Conservation (phyloP, 208 protist genomes). For the Strigomonas culicis region DNA sequence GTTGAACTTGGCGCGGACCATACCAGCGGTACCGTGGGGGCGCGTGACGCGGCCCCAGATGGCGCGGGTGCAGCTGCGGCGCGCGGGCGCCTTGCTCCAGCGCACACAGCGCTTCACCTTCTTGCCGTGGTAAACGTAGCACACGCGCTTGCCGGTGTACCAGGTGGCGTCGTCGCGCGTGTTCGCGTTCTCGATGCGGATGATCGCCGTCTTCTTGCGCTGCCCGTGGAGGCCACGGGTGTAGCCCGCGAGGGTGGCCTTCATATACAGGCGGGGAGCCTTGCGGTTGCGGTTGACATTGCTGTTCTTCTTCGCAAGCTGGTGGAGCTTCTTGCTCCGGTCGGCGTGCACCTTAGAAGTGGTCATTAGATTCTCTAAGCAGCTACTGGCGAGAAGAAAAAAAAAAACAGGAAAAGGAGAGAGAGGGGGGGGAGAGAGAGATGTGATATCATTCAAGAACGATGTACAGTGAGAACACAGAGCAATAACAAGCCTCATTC, state of each 20-base stretch:
- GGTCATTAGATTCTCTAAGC: conserved; percentile 28
- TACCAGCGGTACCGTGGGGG: conserved; percentile 97
- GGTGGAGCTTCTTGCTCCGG: conserved; percentile 90
- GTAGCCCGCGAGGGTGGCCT: conserved; percentile 89
- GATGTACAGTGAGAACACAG: too few relatives aligned
- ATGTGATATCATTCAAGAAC: too few relatives aligned
- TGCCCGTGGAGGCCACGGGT: conserved; percentile 91
- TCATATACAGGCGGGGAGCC: conserved; percentile 90
- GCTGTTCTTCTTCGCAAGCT: conserved; percentile 84
- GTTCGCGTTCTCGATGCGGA: conserved; percentile 97
- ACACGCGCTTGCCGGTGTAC: conserved; percentile 99
- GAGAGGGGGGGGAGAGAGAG: neutral
- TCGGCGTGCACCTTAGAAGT: conserved; percentile 73
- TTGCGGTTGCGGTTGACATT: conserved; percentile 84
- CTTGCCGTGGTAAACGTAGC: conserved; percentile 97
- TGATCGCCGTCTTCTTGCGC: conserved; percentile 92
- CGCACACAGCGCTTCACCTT: conserved; percentile 91
- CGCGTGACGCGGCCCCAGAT: conserved; percentile 98
- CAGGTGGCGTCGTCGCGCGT: conserved; percentile 93
- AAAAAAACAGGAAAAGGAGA: conserved; percentile 6
- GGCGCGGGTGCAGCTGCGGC: conserved; percentile 90
- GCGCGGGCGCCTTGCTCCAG: conserved; percentile 86
- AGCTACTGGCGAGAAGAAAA: neutral
- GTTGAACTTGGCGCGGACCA: conserved; percentile 97
- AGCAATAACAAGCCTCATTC: too few relatives aligned